Base-by-base conservation (phyloP, 352 stramenopile genomes). In the Pythium plurisporium region DNA sequence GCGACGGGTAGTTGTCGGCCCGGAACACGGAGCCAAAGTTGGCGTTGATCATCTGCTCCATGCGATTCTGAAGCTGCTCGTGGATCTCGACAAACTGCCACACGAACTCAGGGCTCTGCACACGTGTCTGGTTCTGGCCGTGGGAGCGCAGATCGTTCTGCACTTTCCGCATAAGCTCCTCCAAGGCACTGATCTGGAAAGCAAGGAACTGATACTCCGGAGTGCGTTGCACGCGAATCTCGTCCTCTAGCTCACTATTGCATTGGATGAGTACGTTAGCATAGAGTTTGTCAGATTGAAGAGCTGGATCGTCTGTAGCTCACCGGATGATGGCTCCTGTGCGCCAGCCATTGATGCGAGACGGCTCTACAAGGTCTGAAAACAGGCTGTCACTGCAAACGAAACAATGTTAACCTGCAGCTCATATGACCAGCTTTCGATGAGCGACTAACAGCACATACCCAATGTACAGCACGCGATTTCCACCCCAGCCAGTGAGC, bases 361-460 rank as follows among this genome's bases (percentile, higher is more conserved):
- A 96, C 5, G 93, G 91, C 62, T 97, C 91, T 9, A 97, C 89
- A 37, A 98, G 72, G 77, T 98, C 91, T 8, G 93, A 94, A 65
- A 98, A 98, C 15, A 98, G 65, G 38, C 89, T 97, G 53, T 98
- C 92, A 31, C 79, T 89, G 61, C 46, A 5, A 60, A 4, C 5
- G 47, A 45, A 41, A 29, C 15, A 34, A 30, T 42, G 17, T 14
- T 42, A 14, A 42, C 15, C 7, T 23, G 17, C 36, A 8, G 36
- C 17, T n/a, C 15, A 11, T n/a, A 45, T 23, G 7, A 20, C 25
- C 5, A 46, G 9, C 14, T 25, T 23, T 33, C 29, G 31, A 41
- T 10, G 11, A 9, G 11, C 8, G 7, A 8, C 22, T 23, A 19
- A 14, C 22, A 15, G 1, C 2, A 48, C 41, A 12, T 65, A 89